Conservation (phyloP, 164 flowering plant species). For the Aristolochia fimbriata region DNA sequence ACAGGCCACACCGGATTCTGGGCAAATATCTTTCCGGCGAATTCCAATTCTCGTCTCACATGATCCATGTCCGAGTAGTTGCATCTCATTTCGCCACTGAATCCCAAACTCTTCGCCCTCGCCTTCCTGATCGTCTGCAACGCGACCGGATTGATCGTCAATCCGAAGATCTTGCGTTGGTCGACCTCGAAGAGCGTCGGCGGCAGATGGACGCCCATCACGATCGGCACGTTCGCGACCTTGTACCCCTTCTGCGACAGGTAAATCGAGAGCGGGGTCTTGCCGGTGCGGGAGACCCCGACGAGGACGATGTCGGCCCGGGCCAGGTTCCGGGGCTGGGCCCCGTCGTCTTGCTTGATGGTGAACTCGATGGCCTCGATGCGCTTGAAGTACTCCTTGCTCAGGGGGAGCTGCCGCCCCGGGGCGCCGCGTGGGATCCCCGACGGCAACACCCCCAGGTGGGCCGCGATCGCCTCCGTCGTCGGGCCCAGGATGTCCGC, state of each 20-base stretch:
- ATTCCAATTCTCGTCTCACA: conserved; percentile 65
- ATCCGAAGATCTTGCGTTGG: conserved; percentile 62
- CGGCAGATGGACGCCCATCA: conserved; percentile 60
- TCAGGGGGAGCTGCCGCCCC: conserved; percentile 39
- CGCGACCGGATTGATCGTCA: conserved; percentile 65
- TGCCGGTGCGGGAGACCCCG: conserved; percentile 90
- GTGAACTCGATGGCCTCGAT: conserved; percentile 91
- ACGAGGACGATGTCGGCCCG: conserved; percentile 73
- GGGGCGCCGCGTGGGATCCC: conserved; percentile 88
- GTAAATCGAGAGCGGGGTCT: conserved; percentile 83
- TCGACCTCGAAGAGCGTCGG: conserved; percentile 52
- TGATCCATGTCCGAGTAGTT: conserved; percentile 74
- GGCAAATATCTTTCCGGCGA: conserved; percentile 49
- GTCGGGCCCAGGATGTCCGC: conserved; percentile 71
- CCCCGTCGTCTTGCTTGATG: conserved; percentile 94
- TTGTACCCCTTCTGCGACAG: conserved; percentile 80
- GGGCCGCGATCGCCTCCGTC: conserved; percentile 71
- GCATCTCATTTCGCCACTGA: conserved; percentile 23
- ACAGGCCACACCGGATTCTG: conserved; percentile 86
- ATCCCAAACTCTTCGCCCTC: conserved; percentile 68
- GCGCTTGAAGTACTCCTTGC: conserved; percentile 64
- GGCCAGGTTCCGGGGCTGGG: conserved; percentile 54
- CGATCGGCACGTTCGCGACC: conserved; percentile 90
- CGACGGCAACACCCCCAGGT: conserved; percentile 77
- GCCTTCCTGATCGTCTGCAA: conserved; percentile 63